Evolutionary conservation across 306 rosid genomes (phyloP).

Genomic region (Neltuma alba): DNA sequence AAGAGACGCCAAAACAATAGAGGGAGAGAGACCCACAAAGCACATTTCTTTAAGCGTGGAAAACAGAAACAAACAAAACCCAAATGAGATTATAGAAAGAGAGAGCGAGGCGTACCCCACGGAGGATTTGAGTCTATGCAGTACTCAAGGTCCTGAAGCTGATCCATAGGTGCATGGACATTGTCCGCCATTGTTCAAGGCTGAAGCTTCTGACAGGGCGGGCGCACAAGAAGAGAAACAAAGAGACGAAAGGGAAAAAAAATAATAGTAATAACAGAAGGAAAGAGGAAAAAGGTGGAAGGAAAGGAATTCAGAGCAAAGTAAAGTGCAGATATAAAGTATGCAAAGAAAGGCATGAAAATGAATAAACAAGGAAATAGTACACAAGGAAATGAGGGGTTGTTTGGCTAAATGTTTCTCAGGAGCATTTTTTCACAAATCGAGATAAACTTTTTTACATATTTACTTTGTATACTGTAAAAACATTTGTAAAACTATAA

Average conservation of each 20-base stretch:
- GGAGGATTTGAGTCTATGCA: slow-evolving; percentile 90
- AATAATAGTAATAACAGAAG: background rate
- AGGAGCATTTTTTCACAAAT: no score
- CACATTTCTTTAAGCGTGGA: slow-evolving; percentile 27
- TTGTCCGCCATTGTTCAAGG: slow-evolving; percentile 67
- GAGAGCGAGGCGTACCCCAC: slow-evolving; percentile 56
- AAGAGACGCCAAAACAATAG: background rate
- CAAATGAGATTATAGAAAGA: slow-evolving; percentile 4
- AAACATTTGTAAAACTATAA: no score
- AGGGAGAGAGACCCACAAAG: slow-evolving; percentile 20
- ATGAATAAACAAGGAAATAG: slow-evolving; percentile 6
- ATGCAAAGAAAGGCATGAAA: slow-evolving; percentile 44
- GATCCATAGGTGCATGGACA: slow-evolving; percentile 82
- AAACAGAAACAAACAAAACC: slow-evolving; percentile 5
- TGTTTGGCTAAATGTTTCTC: no score
- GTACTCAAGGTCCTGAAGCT: slow-evolving; percentile 86
- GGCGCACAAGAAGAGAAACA: slow-evolving; percentile 20
- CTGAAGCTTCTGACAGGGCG: slow-evolving; percentile 40
- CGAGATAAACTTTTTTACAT: no score
- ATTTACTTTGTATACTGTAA: no score
- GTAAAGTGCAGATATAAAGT: slow-evolving; percentile 67
- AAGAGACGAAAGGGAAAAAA: background rate
- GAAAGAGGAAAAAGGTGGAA: slow-evolving; percentile 26
- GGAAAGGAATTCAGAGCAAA: slow-evolving; percentile 49
- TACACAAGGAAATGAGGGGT: no score